Evolutionary conservation across 345 rosid genomes (phyloP).

Genomic region (Eucalyptus marginata): DNA sequence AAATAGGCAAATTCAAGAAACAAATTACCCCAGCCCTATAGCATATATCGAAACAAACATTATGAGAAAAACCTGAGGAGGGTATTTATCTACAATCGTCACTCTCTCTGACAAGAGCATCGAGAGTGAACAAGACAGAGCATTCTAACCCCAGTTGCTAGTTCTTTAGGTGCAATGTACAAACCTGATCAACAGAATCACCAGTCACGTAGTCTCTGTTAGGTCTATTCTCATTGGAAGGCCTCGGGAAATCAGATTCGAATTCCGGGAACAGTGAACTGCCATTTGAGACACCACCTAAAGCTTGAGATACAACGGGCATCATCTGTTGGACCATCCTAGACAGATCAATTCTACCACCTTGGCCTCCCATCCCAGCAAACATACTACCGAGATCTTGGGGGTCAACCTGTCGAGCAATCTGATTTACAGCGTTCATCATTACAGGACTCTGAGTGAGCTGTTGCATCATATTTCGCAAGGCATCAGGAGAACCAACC

Average conservation of each 20-base stretch:
- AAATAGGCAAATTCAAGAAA: background rate
- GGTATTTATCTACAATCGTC: background rate
- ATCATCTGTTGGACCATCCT: conserved; percentile 90
- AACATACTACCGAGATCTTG: conserved; percentile 69
- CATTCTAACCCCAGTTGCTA: background rate
- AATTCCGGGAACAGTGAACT: conserved; percentile 8
- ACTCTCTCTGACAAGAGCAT: background rate
- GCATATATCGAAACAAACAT: background rate
- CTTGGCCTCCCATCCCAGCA: conserved; percentile 44
- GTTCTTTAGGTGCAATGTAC: background rate
- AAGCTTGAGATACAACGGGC: conserved; percentile 88
- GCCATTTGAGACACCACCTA: conserved; percentile 26
- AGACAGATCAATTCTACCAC: conserved; percentile 62
- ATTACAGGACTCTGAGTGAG: conserved; percentile 75
- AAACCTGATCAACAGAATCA: conserved; percentile 39
- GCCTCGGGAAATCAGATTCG: conserved; percentile 11
- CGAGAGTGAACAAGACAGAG: background rate
- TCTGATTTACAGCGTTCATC: conserved; percentile 73
- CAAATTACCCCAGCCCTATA: background rate
- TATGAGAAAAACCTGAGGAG: background rate
- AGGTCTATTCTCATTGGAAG: conserved; percentile 3
- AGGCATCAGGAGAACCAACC: conserved; percentile 61
- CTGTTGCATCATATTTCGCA: conserved; percentile 82
- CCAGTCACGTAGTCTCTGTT: conserved; percentile 3
- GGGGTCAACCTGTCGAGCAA: conserved; percentile 82